These are phyloP conservation scores for Kurtzmaniella natalensis DNA, from an alignment of 1,139 yeast species.

Conservation along the genomic window DNA sequence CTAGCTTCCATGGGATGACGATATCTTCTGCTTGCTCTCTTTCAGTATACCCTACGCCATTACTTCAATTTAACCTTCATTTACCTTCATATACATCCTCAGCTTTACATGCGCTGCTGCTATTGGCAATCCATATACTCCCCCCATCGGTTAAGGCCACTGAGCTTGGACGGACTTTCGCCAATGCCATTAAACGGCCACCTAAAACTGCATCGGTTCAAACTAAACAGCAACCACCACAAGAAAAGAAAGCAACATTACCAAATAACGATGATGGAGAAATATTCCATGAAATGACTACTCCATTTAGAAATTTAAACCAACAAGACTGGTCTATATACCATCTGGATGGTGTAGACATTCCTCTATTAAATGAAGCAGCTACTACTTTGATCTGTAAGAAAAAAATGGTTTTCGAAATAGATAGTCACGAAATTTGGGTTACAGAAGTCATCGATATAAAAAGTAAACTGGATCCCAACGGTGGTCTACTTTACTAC, in stretches of 20 bases:
- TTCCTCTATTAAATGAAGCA: slow-evolving; percentile 59
- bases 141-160: slow-evolving; percentile 54
- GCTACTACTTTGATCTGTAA: slow-evolving; percentile 65
- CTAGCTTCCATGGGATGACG: slow-evolving; percentile 65
- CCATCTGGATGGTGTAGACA: slow-evolving; percentile 17
- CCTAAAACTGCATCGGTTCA: slow-evolving; percentile 10
- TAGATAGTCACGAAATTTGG: slow-evolving; percentile 88
- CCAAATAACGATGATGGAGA: slow-evolving; percentile 30
- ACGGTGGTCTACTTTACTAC: slow-evolving; percentile 66
- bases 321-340: slow-evolving; percentile 5
- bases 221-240: slow-evolving; percentile 9
- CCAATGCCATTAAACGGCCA: slow-evolving; percentile 47
- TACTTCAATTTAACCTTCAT: slow-evolving; percentile 78
- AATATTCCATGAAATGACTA: slow-evolving; percentile 42
- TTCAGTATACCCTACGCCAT: slow-evolving; percentile 67
- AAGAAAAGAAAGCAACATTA: slow-evolving; percentile 7
- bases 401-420: slow-evolving; percentile 46
- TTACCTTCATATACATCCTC: slow-evolving; percentile 75
- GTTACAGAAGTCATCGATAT: slow-evolving; percentile 63
- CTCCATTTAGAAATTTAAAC: slow-evolving; percentile 42
- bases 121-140: slow-evolving; percentile 71
- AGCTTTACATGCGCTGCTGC: slow-evolving; percentile 49
- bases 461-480: slow-evolving; percentile 20
- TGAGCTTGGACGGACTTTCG: slow-evolving; percentile 53
- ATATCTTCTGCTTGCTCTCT: slow-evolving; percentile 78